Conservation (phyloP, 768 basidiomycete genomes). For the Imleria badia region DNA sequence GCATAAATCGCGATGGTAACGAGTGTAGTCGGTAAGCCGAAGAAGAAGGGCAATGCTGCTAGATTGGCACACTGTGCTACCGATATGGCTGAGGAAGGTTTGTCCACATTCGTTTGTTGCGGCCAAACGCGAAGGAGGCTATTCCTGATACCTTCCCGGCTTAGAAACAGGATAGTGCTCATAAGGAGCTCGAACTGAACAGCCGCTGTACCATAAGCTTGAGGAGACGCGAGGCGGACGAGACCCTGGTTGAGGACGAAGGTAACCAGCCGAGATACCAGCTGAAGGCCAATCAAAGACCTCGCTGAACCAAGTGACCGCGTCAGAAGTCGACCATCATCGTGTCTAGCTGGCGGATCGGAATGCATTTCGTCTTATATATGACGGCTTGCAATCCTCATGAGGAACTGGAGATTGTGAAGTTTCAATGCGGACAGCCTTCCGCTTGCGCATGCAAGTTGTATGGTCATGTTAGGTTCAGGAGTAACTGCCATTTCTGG, state of each 20-base stretch:
- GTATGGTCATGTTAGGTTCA: constrained; percentile 15
- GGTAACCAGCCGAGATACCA: constrained; percentile 81
- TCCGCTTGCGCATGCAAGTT: neutral
- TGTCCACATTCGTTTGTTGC: constrained; percentile 8
- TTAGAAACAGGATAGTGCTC: constrained; percentile 88
- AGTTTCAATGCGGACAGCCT: neutral
- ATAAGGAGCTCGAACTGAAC: constrained; percentile 93
- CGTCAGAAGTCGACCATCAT: constrained; percentile 20
- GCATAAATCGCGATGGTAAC: constrained; percentile 54
- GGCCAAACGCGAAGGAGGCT: constrained; percentile 66
- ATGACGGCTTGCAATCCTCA: constrained; percentile 3
- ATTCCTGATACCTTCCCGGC: constrained; percentile 90
- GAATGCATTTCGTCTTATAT: constrained; percentile 11
- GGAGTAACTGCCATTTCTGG: neutral
- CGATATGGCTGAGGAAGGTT: neutral
- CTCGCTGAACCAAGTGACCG: constrained; percentile 43
- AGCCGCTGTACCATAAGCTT: constrained; percentile 84
- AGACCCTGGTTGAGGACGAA: constrained; percentile 88
- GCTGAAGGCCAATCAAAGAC: constrained; percentile 83
- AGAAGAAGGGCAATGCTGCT: constrained; percentile 60
- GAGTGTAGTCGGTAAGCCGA: constrained; percentile 68
- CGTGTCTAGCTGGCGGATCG: neutral
- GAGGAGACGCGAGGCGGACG: constrained; percentile 79
- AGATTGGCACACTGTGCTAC: constrained; percentile 41
- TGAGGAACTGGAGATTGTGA: neutral